These are phyloP conservation scores for Gossypium ekmanianum DNA, from an alignment of 345 rosid species.

Conservation along the genomic window DNA sequence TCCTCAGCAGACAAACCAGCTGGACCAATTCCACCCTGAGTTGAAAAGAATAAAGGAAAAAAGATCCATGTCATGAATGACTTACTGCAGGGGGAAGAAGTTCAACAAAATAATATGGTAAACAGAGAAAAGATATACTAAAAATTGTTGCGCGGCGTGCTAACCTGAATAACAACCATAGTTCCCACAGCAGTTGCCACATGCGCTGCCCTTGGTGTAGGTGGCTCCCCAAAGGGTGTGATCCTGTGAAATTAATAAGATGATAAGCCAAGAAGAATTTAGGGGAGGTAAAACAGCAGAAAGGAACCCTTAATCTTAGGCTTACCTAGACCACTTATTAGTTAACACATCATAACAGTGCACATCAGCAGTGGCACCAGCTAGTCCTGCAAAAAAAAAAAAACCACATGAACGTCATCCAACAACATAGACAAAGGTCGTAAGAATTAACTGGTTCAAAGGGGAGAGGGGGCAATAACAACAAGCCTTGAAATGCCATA, in stretches of 20 bases:
- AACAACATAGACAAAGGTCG: not conserved
- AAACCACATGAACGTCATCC: not conserved
- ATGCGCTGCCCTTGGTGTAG: constrained; percentile 99
- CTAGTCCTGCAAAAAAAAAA: constrained; percentile 59
- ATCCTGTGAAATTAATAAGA: constrained; percentile 44
- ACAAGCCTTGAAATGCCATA: constrained; percentile 8
- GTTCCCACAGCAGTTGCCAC: constrained; percentile 99
- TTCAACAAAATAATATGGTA: not conserved
- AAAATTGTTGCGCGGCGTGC: not conserved
- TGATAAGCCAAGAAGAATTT: constrained; percentile 1
- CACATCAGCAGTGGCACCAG: constrained; percentile 99
- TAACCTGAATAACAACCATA: constrained; percentile 99
- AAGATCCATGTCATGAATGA: constrained; percentile 15
- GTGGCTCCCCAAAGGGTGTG: constrained; percentile 91
- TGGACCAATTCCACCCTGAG: constrained; percentile 97
- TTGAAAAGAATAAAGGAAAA: constrained; percentile 14
- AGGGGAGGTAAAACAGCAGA: not conserved
- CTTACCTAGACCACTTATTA: constrained; percentile 93
- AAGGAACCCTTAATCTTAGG: constrained; percentile 3
- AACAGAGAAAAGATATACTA: not conserved
- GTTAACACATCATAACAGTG: constrained; percentile 92
- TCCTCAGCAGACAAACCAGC: constrained; percentile 99
- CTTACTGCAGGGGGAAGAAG: constrained; percentile 3
- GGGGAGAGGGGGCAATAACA: not conserved
- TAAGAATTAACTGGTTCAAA: not conserved